Conservation (phyloP, 2,329 filamentous ascomycete genomes). For the Cercospora beticola region DNA sequence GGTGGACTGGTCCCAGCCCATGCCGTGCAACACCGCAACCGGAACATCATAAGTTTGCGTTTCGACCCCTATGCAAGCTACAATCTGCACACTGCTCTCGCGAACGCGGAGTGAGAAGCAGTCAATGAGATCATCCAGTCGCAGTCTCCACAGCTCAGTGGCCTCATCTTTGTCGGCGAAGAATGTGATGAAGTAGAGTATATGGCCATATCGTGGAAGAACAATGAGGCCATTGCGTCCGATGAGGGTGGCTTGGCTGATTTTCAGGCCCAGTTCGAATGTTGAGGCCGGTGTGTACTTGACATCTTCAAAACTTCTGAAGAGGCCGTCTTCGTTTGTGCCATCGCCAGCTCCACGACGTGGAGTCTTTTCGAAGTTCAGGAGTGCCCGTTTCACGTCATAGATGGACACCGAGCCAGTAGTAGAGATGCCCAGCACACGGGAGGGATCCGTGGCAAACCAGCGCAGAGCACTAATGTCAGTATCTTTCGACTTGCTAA, state of each 20-base stretch:
- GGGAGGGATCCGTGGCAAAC: slow-evolving; percentile 11
- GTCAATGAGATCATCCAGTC: slow-evolving; percentile 21
- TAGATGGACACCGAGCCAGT: slow-evolving; percentile 16
- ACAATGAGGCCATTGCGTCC: slow-evolving; percentile 31
- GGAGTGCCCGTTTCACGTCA: slow-evolving; percentile 15
- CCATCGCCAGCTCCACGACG: background rate
- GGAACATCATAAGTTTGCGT: slow-evolving; percentile 25
- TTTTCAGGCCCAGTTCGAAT: slow-evolving; percentile 12
- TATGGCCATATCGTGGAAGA: slow-evolving; percentile 21
- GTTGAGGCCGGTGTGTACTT: slow-evolving; percentile 13
- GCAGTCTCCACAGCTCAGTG: slow-evolving; percentile 27
- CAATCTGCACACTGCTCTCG: slow-evolving; percentile 14
- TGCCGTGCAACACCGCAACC: slow-evolving; percentile 22
- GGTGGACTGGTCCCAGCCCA: slow-evolving; percentile 22
- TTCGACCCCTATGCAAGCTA: slow-evolving; percentile 16
- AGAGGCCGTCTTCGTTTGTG: slow-evolving; percentile 25
- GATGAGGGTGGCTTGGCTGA: slow-evolving; percentile 23
- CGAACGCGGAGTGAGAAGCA: slow-evolving; percentile 21
- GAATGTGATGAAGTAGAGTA: slow-evolving; percentile 28
- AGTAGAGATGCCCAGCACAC: slow-evolving; percentile 15
- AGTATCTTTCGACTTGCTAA: slow-evolving; percentile 8
- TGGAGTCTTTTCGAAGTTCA: slow-evolving; percentile 1
- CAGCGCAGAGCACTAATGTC: slow-evolving; percentile 19
- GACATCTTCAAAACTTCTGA: slow-evolving; percentile 26
- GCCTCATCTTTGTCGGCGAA: slow-evolving; percentile 18